Evolutionary conservation across 2,329 filamentous ascomycete species (phyloP).

Genomic region (Zarea fungicola): DNA sequence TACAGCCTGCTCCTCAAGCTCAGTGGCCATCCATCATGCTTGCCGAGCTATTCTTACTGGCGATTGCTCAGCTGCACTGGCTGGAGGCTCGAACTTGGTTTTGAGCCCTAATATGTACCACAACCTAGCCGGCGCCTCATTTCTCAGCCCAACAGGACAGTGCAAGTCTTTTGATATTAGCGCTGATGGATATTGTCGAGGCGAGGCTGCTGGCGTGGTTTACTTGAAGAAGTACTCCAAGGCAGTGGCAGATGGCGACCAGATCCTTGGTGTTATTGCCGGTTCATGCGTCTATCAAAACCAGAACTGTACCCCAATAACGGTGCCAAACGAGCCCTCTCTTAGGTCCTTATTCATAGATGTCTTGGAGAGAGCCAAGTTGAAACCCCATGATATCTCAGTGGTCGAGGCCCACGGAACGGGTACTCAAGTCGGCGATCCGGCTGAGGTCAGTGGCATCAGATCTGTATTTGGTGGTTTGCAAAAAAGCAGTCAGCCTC

Average conservation of each 20-base stretch:
- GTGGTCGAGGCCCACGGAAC: too few relatives aligned
- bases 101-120: slow-evolving; percentile 22
- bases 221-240: slow-evolving; percentile 42
- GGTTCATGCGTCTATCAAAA: too few relatives aligned
- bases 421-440: too few relatives aligned
- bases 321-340: too few relatives aligned
- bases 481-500: background rate
- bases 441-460: too few relatives aligned
- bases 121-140: slow-evolving; percentile 20
- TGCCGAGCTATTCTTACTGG: slow-evolving; percentile 25
- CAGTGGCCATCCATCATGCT: slow-evolving; percentile 30
- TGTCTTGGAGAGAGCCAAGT: too few relatives aligned
- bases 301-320: too few relatives aligned
- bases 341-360: too few relatives aligned
- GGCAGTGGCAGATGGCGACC: slow-evolving; percentile 43
- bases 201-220: slow-evolving; percentile 40
- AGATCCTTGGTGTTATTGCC: too few relatives aligned
- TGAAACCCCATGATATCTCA: too few relatives aligned
- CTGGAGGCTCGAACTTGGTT: slow-evolving; percentile 36
- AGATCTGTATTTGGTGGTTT: too few relatives aligned
- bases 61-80: slow-evolving; percentile 30
- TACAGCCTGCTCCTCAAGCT: slow-evolving; percentile 34
- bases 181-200: slow-evolving; percentile 48
- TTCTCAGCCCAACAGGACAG: slow-evolving; percentile 26
- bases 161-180: slow-evolving; percentile 29